phyloP scores from a whole-genome alignment of 768 basidiomycete species.

The Phanerochaete carnosa region DNA sequence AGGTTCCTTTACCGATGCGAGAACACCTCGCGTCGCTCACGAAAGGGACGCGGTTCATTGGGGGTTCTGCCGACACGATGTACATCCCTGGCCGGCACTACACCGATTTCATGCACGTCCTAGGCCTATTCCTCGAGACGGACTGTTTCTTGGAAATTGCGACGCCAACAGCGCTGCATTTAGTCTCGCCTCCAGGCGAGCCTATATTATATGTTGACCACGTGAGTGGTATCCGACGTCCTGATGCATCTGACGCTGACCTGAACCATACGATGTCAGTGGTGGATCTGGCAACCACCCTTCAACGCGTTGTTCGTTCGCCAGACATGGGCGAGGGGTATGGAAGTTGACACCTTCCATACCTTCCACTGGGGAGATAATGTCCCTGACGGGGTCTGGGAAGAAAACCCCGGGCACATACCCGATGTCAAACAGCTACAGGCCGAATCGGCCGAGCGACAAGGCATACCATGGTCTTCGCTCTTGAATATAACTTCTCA shows the following conservation, averaged over 20 bases:
- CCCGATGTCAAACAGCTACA: constrained; percentile 34
- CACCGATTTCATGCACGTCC: constrained; percentile 35
- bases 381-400: constrained; percentile 32
- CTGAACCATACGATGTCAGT: constrained; percentile 20
- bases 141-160: constrained; percentile 50
- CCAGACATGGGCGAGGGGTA: constrained; percentile 41
- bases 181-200: constrained; percentile 37
- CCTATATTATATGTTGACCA: constrained; percentile 46
- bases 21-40: constrained; percentile 34
- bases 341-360: constrained; percentile 51
- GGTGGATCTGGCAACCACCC: constrained; percentile 48
- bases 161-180: constrained; percentile 41
- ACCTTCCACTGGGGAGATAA: constrained; percentile 48
- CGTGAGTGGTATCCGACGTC: constrained; percentile 23
- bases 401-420: constrained; percentile 31
- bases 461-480: constrained; percentile 21
- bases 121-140: constrained; percentile 44
- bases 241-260: neutral
- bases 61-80: constrained; percentile 47
- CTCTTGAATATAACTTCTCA: neutral
- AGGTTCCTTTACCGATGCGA: constrained; percentile 34
- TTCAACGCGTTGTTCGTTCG: constrained; percentile 45
- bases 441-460: constrained; percentile 37
- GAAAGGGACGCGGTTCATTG: constrained; percentile 37
- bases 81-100: constrained; percentile 45